Evolutionary conservation across 75 land plant species (phyloP).

Genomic region (Pinus albicaulis): DNA sequence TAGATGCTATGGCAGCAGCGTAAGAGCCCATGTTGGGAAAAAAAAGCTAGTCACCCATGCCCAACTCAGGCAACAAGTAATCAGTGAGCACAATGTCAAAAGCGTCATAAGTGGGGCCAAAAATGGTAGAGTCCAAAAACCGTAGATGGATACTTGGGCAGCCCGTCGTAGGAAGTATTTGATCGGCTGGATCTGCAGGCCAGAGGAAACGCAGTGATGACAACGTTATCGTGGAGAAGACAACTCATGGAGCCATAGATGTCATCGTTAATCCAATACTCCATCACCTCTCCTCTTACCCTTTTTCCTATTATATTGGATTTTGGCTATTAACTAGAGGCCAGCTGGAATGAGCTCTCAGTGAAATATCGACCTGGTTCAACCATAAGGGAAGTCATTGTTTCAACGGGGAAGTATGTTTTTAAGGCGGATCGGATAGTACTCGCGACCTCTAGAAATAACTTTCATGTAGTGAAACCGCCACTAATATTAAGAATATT

Average conservation of each 20-base stretch:
- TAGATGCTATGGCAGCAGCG: too few species aligned
- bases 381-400: slow-evolving; percentile 11
- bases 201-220: slow-evolving; percentile 20
- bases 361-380: slow-evolving; percentile 57
- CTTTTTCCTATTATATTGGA: slow-evolving; percentile 38
- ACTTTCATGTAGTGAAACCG: slow-evolving; percentile 25
- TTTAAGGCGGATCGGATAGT: too few species aligned
- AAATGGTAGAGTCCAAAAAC: slow-evolving; percentile 44
- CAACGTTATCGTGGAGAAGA: slow-evolving; percentile 39
- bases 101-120: slow-evolving; percentile 51
- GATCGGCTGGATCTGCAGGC: not conserved
- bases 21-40: too few species aligned
- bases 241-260: slow-evolving; percentile 55
- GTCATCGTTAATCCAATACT: slow-evolving; percentile 64
- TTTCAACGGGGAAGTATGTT: too few species aligned
- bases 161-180: slow-evolving; percentile 5
- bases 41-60: too few species aligned
- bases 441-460: slow-evolving; percentile 26
- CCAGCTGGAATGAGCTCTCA: slow-evolving; percentile 44
- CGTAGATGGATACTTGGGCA: slow-evolving; percentile 14
- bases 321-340: too few species aligned
- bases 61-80: too few species aligned
- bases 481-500: slow-evolving; percentile 47
- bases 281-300: slow-evolving; percentile 28
- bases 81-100: not conserved